Evolutionary conservation across 139 green algal genomes (phyloP).

Genomic region (Micromonas pusilla): DNA sequence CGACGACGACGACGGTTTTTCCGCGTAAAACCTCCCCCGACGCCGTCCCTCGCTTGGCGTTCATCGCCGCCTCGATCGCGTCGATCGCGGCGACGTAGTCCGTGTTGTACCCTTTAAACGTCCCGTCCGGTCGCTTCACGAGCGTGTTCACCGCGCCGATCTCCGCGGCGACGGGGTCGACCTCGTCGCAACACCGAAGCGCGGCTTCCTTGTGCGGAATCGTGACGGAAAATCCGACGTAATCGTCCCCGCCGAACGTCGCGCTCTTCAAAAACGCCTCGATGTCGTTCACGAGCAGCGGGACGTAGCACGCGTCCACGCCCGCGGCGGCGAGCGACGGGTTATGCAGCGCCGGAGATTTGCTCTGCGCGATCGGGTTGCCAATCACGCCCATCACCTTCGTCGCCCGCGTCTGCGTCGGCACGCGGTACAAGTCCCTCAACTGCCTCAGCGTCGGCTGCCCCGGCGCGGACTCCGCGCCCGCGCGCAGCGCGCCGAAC

Average conservation of each 20-base stretch:
- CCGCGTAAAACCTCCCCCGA: constrained; percentile 44
- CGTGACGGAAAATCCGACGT: constrained; percentile 62
- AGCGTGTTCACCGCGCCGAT: constrained; percentile 96
- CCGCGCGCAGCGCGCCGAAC: constrained; percentile 77
- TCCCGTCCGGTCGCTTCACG: constrained; percentile 59
- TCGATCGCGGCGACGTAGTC: constrained; percentile 83
- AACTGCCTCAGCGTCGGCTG: constrained; percentile 57
- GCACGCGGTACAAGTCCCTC: constrained; percentile 53
- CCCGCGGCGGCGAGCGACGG: constrained; percentile 39
- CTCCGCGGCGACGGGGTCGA: constrained; percentile 54
- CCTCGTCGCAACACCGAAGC: constrained; percentile 49
- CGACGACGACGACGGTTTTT: constrained; percentile 81
- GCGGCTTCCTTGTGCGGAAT: constrained; percentile 94
- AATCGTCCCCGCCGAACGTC: constrained; percentile 61
- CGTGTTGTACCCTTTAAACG: constrained; percentile 85
- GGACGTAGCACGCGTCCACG: constrained; percentile 86
- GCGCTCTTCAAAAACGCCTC: constrained; percentile 57
- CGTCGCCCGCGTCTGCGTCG: constrained; percentile 50
- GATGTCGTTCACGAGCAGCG: constrained; percentile 88
- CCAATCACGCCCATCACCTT: constrained; percentile 79
- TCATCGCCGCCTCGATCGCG: constrained; percentile 74
- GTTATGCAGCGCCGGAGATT: constrained; percentile 46
- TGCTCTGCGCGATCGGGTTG: constrained; percentile 77
- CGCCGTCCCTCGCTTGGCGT: neutral
- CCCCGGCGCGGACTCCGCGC: constrained; percentile 56